Evolutionary conservation across 2,329 filamentous ascomycete genomes (phyloP).

Genomic region (Arthroderma sp.): DNA sequence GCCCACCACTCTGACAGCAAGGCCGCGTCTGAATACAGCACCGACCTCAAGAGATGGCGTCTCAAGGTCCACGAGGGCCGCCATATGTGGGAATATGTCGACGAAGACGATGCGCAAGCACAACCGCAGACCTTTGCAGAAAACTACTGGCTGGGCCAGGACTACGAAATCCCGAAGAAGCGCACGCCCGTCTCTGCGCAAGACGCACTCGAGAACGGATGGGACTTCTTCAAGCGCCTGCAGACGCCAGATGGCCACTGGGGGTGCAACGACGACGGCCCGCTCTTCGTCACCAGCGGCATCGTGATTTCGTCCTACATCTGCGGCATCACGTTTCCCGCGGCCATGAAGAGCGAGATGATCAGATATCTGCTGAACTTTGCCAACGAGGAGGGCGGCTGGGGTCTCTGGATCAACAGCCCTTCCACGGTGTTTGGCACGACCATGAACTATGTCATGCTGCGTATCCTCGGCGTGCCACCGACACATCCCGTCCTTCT

Average conservation of each 20-base stretch:
- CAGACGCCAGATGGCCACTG: constrained; percentile 4
- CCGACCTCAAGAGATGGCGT: constrained; percentile 17
- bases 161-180: constrained; percentile 2
- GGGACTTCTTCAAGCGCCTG: constrained; percentile 3
- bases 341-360: neutral
- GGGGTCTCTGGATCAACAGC: constrained; percentile 2
- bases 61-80: constrained; percentile 4
- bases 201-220: too few species aligned
- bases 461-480: neutral
- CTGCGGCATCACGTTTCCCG: neutral
- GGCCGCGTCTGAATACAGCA: constrained; percentile 11
- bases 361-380: neutral
- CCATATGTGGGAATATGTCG: constrained; percentile 8
- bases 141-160: constrained; percentile 4
- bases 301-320: constrained; percentile 5
- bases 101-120: constrained; percentile 4
- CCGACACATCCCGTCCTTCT: constrained; percentile 3
- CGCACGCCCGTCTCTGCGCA: neutral
- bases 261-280: constrained; percentile 6
- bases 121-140: constrained; percentile 5
- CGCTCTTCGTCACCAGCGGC: constrained; percentile 4
- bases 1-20: neutral
- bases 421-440: neutral
- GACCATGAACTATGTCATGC: constrained; percentile 1
- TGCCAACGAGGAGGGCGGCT: constrained; percentile 4